These are phyloP conservation scores for Suillus alpinus DNA, from an alignment of 768 basidiomycete genomes.

Conservation along the genomic window DNA sequence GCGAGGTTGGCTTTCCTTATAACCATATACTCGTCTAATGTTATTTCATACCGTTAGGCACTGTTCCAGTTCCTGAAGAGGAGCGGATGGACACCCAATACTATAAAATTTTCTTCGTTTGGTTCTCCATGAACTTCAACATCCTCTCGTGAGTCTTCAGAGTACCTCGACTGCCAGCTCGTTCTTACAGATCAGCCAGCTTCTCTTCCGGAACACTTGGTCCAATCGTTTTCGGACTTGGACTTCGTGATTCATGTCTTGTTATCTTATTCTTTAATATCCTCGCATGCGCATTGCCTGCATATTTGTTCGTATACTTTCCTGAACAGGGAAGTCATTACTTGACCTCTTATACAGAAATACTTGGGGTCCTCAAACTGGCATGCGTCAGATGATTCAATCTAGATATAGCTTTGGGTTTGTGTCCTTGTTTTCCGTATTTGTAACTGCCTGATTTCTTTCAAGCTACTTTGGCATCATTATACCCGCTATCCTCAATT, in stretches of 20 bases:
- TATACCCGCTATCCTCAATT: constrained; percentile 53
- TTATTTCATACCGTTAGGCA: constrained; percentile 35
- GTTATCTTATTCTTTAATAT: constrained; percentile 69
- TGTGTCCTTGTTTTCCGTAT: constrained; percentile 32
- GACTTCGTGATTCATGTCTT: constrained; percentile 60
- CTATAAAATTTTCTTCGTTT: constrained; percentile 67
- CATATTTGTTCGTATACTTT: constrained; percentile 45
- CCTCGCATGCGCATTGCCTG: constrained; percentile 54
- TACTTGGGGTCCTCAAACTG: constrained; percentile 78
- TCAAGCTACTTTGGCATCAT: constrained; percentile 52
- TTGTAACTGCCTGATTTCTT: background rate
- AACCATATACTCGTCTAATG: background rate
- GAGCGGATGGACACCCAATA: constrained; percentile 56
- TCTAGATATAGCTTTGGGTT: constrained; percentile 61
- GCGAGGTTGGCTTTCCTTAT: constrained; percentile 15
- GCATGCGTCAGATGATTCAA: constrained; percentile 79
- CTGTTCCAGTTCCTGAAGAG: constrained; percentile 48
- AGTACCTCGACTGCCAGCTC: background rate
- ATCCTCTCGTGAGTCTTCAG: constrained; percentile 46
- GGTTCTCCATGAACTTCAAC: constrained; percentile 72
- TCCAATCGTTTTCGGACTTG: constrained; percentile 57
- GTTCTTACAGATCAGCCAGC: constrained; percentile 26
- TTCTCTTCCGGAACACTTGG: constrained; percentile 71
- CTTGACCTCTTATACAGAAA: constrained; percentile 31
- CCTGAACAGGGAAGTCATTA: background rate